These are phyloP conservation scores for Penicillium cataractarum DNA, from an alignment of 495 filamentous ascomycete species.

Conservation along the genomic window DNA sequence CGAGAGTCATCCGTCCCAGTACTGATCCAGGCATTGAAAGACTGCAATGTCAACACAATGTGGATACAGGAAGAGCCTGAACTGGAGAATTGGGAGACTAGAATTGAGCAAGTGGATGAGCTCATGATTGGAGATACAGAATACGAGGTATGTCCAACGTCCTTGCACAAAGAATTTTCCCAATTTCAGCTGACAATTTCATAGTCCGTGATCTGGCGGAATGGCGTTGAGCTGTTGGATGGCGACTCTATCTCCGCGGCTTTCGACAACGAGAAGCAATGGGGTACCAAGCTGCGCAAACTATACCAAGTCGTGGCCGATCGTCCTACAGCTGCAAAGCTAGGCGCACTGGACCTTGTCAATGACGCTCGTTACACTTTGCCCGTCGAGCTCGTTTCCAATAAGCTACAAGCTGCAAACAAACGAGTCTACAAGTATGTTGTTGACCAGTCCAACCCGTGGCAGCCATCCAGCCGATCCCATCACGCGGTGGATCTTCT, in stretches of 20 bases:
- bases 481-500: constrained; percentile 52
- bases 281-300: constrained; percentile 40
- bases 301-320: constrained; percentile 40
- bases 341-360: constrained; percentile 42
- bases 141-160: constrained; percentile 34
- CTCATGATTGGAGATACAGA: constrained; percentile 47
- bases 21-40: constrained; percentile 35
- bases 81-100: constrained; percentile 36
- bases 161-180: not conserved
- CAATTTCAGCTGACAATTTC: not conserved
- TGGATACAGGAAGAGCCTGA: constrained; percentile 45
- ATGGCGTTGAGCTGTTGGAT: constrained; percentile 39
- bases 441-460: constrained; percentile 49
- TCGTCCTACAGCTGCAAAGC: constrained; percentile 43
- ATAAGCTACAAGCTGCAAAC: constrained; percentile 32
- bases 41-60: constrained; percentile 44
- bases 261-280: constrained; percentile 33
- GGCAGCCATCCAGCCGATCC: constrained; percentile 44
- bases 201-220: constrained; percentile 48
- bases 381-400: constrained; percentile 38
- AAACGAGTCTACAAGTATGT: constrained; percentile 45
- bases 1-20: constrained; percentile 29
- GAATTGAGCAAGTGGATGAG: constrained; percentile 40
- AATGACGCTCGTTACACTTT: constrained; percentile 41
- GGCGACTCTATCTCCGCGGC: constrained; percentile 35